Evolutionary conservation across 2,329 filamentous ascomycete genomes (phyloP).

Genomic region (Exophiala sideris): DNA sequence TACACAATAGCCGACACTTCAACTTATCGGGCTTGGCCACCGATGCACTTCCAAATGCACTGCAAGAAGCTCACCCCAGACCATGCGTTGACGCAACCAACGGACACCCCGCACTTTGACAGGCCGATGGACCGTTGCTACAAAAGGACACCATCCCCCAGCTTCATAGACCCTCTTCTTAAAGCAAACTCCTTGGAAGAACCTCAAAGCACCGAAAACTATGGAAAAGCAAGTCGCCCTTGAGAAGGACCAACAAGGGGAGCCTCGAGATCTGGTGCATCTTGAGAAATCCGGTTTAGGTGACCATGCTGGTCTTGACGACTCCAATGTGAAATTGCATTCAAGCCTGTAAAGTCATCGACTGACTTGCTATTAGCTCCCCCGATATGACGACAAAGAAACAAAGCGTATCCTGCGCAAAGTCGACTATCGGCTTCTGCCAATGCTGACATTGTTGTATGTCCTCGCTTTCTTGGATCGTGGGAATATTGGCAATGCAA

Average conservation of each 20-base stretch:
- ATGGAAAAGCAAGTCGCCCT: not conserved
- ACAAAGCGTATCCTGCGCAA: constrained; percentile 37
- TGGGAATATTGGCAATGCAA: constrained; percentile 47
- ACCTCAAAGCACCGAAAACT: not conserved
- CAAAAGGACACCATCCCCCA: not conserved
- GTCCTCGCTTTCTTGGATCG: constrained; percentile 34
- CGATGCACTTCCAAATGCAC: not conserved
- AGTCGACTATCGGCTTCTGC: constrained; percentile 37
- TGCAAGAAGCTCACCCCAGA: not conserved
- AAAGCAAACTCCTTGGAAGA: not conserved
- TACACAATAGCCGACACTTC: not conserved
- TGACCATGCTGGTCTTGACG: not conserved
- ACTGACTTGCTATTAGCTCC: constrained; percentile 1
- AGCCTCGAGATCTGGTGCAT: not conserved
- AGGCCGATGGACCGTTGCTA: not conserved
- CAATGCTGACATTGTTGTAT: constrained; percentile 18
- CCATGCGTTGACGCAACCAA: not conserved
- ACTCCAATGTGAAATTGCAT: not conserved
- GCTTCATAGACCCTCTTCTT: not conserved
- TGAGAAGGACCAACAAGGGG: not conserved
- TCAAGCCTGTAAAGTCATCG: not conserved
- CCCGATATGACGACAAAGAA: constrained; percentile 17
- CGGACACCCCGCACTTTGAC: not conserved
- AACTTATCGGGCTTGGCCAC: not conserved
- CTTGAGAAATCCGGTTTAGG: not conserved